Percentiles rank a stretch among this genome's conserved stretches.
These are phyloP conservation scores for Fusarium torreyae DNA, from an alignment of 2,329 filamentous ascomycete species.

Conservation along the genomic window DNA sequence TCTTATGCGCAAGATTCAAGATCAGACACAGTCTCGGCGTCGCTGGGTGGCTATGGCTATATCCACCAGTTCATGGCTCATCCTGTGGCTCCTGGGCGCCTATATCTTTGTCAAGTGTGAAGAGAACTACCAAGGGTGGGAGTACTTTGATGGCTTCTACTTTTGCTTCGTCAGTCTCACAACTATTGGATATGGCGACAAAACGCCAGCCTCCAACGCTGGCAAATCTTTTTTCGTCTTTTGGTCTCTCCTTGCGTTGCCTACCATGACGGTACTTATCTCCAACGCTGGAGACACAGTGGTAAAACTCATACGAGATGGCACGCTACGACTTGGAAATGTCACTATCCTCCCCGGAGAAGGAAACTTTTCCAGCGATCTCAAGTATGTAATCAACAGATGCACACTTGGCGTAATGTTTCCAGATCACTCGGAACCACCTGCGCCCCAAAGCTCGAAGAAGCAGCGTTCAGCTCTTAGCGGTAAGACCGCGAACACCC, in stretches of 20 bases:
- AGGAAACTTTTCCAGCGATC: slow-evolving; percentile 61
- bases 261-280: slow-evolving; percentile 89
- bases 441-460: not conserved
- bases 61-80: slow-evolving; percentile 77
- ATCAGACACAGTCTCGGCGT: slow-evolving; percentile 73
- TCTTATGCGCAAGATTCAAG: slow-evolving; percentile 86
- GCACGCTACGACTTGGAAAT: slow-evolving; percentile 69
- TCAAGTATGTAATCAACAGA: slow-evolving; percentile 61
- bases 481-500: slow-evolving; percentile 3
- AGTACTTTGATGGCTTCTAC: slow-evolving; percentile 87
- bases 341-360: slow-evolving; percentile 75
- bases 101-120: slow-evolving; percentile 76
- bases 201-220: slow-evolving; percentile 81
- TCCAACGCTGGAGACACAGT: slow-evolving; percentile 88
- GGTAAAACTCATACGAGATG: slow-evolving; percentile 72
- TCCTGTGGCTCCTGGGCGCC: slow-evolving; percentile 87
- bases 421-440: slow-evolving; percentile 23
- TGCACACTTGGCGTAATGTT: slow-evolving; percentile 63
- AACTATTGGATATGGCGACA: slow-evolving; percentile 90
- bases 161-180: slow-evolving; percentile 87
- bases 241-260: slow-evolving; percentile 88
- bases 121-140: slow-evolving; percentile 70
- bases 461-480: slow-evolving; percentile 3
- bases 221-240: slow-evolving; percentile 93
- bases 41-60: slow-evolving; percentile 81